phyloP scores from a whole-genome alignment of 495 filamentous ascomycete species.

The Penicillium desertorum region DNA sequence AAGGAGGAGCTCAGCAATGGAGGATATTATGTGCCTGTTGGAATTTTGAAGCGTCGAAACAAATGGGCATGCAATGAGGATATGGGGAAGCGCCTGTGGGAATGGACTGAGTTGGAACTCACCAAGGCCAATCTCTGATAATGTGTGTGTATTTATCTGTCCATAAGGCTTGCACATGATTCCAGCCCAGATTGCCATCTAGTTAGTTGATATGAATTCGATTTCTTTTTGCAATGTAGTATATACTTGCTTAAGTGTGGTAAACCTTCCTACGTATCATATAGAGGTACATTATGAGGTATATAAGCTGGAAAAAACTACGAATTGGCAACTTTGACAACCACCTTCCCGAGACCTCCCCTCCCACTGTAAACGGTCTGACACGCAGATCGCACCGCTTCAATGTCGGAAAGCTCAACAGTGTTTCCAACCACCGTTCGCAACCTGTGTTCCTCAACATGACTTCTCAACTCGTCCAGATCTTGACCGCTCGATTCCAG shows the following conservation, averaged over 20 bases:
- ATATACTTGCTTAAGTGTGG: not conserved
- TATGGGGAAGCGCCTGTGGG: constrained; percentile 40
- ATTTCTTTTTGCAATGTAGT: not conserved
- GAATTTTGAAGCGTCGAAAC: constrained; percentile 27
- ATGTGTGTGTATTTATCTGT: not conserved
- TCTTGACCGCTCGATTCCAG: constrained; percentile 39
- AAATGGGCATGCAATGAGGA: constrained; percentile 27
- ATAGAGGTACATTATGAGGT: not conserved
- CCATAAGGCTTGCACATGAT: not conserved
- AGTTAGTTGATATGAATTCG: not conserved
- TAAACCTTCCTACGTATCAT: not conserved
- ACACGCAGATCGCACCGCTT: constrained; percentile 44
- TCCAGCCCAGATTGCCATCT: not conserved
- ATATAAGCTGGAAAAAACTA: not conserved
- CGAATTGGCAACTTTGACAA: constrained; percentile 41
- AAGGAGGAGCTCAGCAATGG: constrained; percentile 36
- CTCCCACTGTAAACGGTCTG: constrained; percentile 49
- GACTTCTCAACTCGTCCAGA: constrained; percentile 41
- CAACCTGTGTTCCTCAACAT: constrained; percentile 47
- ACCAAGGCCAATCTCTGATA: constrained; percentile 9
- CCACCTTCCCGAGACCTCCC: constrained; percentile 57
- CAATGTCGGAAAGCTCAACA: constrained; percentile 46
- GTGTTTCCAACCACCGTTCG: constrained; percentile 44
- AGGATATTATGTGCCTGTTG: constrained; percentile 42
- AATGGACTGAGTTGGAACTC: constrained; percentile 45